phyloP scores from a whole-genome alignment of 805 yeast species.

The Metschnikowia lunata region DNA sequence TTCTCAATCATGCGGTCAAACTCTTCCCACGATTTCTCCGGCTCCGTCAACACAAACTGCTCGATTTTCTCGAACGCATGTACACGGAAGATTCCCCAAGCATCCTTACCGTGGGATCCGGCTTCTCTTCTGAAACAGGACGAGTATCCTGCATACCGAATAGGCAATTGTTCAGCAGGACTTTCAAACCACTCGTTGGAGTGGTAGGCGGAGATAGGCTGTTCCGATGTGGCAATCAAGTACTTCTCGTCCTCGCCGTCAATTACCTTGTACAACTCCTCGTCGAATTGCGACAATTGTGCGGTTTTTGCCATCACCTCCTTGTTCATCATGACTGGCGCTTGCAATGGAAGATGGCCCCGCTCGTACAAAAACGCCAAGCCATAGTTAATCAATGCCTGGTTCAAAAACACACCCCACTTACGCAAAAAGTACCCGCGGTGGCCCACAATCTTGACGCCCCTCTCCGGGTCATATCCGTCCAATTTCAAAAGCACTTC shows the following conservation, averaged over 20 bases:
- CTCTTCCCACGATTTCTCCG: conserved; percentile 97
- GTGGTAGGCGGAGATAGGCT: conserved; percentile 97
- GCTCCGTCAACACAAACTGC: conserved; percentile 93
- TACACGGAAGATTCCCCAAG: conserved; percentile 99
- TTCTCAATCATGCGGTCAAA: conserved; percentile 90
- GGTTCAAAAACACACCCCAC: conserved; percentile 95
- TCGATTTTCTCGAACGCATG: conserved; percentile 98
- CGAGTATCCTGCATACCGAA: conserved; percentile 95
- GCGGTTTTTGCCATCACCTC: conserved; percentile 99
- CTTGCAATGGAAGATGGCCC: conserved; percentile 87
- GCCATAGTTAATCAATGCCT: conserved; percentile 96
- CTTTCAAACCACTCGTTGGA: conserved; percentile 97
- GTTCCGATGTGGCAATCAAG: conserved; percentile 97
- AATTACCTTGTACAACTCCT: conserved; percentile 92
- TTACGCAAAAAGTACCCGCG: conserved; percentile 96
- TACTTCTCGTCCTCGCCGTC: conserved; percentile 98
- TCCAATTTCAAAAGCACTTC: conserved; percentile 91
- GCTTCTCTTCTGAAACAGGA: conserved; percentile 99
- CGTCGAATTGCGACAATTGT: conserved; percentile 95
- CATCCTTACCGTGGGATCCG: conserved; percentile 98
- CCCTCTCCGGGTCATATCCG: conserved; percentile 98
- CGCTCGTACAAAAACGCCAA: conserved; percentile 72
- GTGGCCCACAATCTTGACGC: conserved; percentile 95
- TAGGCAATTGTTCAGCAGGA: conserved; percentile 94
- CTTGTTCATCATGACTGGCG: conserved; percentile 99